Evolutionary conservation across 371 early-diverging fungal genomes (phyloP), one percentile per base, ranked within the genome.

Genomic region (Batkoa obscura): DNA sequence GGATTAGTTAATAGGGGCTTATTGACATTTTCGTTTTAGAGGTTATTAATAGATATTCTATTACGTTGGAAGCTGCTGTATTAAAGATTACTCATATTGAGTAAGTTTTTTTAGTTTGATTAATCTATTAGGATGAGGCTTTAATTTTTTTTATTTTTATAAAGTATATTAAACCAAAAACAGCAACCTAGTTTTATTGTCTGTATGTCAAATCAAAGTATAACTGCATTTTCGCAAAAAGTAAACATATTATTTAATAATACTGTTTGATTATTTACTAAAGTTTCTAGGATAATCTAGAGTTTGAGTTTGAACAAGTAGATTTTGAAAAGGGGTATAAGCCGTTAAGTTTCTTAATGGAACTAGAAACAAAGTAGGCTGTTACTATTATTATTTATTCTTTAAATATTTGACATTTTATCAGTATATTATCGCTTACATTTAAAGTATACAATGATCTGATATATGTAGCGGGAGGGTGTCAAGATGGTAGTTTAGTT

Each of bases 51-150:
- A 35, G 53, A 10, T 53, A 38, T 38, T 23, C 12, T 34, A 12
- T 53, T n/a, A 35, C 37, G n/a, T 35, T 53, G 8, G 37, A 35
- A 8, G 35, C 38, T 9, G 53, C 53, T 15, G 38, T 39, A 13
- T 39, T 53, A 9, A 53, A 53, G 42, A 53, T 53, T 10, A 53
- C 53, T 8, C 53, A 53, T 38, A 39, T 39, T 6, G 39, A 34
- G 53, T 53, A 38, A 33, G 6, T 53, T 15, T 45, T 15, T 45
- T 45, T 45, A 23, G 23, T 23, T 15, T 9, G 30, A 47, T 15
- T 47, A 23, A 23, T 23, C 15, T 45, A 45, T 45, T 45, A 15
- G 13, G 5, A 12, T 15, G 4, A 15, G 8, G 13, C 15, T 45
- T 45, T 15, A 45, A 45, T 12, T 37, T 6, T 12, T 53, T 10